Evolutionary conservation across 2,329 filamentous ascomycete species (phyloP).

Genomic region (Penicillium sp.): DNA sequence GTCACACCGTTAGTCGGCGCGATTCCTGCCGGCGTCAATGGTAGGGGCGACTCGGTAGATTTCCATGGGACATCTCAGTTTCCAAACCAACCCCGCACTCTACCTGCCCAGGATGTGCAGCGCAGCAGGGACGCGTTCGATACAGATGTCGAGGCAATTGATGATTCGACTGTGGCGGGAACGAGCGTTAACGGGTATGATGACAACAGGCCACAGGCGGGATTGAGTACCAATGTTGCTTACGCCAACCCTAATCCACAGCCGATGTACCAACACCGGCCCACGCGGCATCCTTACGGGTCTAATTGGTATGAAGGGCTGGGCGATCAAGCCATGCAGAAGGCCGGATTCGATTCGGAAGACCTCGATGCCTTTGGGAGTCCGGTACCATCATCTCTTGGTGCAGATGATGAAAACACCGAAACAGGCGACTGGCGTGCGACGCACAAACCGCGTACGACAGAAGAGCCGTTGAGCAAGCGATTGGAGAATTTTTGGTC

Average conservation of each 20-base stretch:
- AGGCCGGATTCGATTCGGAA: conserved; percentile 37
- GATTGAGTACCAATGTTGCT: conserved; percentile 19
- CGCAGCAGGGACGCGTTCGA: conserved; percentile 41
- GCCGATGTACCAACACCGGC: conserved; percentile 25
- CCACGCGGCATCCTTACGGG: conserved; percentile 26
- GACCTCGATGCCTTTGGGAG: conserved; percentile 32
- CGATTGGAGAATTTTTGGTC: conserved; percentile 40
- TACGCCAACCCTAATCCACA: conserved; percentile 22
- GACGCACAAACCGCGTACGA: conserved; percentile 26
- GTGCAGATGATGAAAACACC: conserved; percentile 31
- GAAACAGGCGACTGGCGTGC: conserved; percentile 30
- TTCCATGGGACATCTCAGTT: conserved; percentile 19
- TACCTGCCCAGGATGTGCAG: conserved; percentile 5
- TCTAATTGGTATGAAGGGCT: conserved; percentile 34
- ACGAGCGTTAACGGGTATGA: conserved; percentile 39
- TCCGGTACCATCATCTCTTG: conserved; percentile 30
- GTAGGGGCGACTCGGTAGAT: conserved; percentile 11
- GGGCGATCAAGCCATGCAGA: conserved; percentile 35
- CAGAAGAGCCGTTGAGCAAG: conserved; percentile 37
- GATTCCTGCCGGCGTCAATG: conserved; percentile 16
- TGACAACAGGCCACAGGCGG: conserved; percentile 27
- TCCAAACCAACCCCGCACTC: conserved; percentile 15
- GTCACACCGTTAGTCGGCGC: conserved; percentile 25
- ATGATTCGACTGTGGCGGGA: conserved; percentile 43
- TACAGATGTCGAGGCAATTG: conserved; percentile 43